These are phyloP conservation scores for Barnettozyma vustinii DNA, from an alignment of 805 yeast species.

Conservation along the genomic window DNA sequence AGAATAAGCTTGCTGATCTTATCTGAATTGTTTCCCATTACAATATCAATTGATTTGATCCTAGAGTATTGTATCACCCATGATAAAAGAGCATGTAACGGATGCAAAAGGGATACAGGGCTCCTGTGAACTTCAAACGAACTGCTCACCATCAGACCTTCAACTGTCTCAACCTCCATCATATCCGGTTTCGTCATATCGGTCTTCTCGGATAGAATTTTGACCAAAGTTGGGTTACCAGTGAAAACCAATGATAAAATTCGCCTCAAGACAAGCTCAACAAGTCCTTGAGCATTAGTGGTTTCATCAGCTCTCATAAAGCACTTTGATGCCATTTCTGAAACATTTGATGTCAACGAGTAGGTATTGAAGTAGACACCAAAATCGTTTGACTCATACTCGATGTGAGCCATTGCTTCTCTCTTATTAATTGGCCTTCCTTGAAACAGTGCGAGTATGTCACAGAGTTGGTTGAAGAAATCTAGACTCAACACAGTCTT, in stretches of 20 bases:
- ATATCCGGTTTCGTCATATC: constrained; percentile 10
- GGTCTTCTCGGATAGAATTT: constrained; percentile 1
- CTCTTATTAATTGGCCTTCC: constrained; percentile 72
- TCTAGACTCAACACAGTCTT: constrained; percentile 37
- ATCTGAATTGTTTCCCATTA: constrained; percentile 6
- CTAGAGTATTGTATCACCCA: constrained; percentile 57
- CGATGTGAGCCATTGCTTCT: constrained; percentile 78
- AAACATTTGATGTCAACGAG: constrained; percentile 60
- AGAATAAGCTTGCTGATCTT: constrained; percentile 5
- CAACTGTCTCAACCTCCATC: constrained; percentile 18
- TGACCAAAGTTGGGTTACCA: not conserved
- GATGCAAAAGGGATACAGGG: constrained; percentile 69
- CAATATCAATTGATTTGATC: constrained; percentile 4
- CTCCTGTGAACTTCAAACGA: constrained; percentile 39
- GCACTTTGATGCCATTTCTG: constrained; percentile 47
- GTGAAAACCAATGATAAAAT: constrained; percentile 1
- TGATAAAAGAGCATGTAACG: constrained; percentile 67
- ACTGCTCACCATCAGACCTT: constrained; percentile 26
- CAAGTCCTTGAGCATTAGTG: not conserved
- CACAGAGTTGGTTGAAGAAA: constrained; percentile 56
- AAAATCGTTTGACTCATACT: constrained; percentile 80
- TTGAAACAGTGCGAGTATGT: constrained; percentile 64
- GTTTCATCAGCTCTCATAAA: constrained; percentile 20
- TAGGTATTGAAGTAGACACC: constrained; percentile 31
- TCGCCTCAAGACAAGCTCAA: constrained; percentile 11